Percentiles rank a stretch among this genome's conserved stretches.
Evolutionary conservation across 2,329 filamentous ascomycete genomes (phyloP).

Genomic region (Didymellaceae sp.): DNA sequence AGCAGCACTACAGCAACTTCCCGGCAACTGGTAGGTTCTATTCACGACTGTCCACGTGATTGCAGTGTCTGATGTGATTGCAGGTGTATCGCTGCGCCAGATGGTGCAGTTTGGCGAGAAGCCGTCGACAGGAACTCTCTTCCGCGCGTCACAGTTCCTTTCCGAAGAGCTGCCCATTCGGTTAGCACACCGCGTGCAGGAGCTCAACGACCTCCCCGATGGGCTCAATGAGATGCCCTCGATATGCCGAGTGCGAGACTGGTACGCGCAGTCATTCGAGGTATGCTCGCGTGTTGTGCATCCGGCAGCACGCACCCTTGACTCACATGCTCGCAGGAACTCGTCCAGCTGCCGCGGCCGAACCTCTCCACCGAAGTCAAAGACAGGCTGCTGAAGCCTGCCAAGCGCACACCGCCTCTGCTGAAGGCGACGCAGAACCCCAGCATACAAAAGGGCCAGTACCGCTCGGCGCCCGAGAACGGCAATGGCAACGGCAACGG

Average conservation of each 20-base stretch:
- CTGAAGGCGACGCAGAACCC: conserved; percentile 89
- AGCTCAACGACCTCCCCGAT: conserved; percentile 90
- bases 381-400: conserved; percentile 76
- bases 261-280: conserved; percentile 99
- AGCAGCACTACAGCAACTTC: conserved; percentile 86
- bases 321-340: conserved; percentile 70
- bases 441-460: conserved; percentile 83
- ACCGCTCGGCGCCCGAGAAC: conserved; percentile 63
- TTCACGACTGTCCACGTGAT: conserved; percentile 60
- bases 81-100: conserved; percentile 78
- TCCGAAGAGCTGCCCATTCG: conserved; percentile 98
- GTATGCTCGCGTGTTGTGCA: conserved; percentile 58
- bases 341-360: conserved; percentile 83
- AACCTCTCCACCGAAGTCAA: conserved; percentile 76
- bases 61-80: conserved; percentile 23
- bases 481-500: conserved; percentile 57
- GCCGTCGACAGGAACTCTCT: conserved; percentile 88
- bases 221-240: conserved; percentile 98
- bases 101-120: conserved; percentile 99
- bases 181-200: conserved; percentile 93
- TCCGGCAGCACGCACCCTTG: conserved; percentile 19
- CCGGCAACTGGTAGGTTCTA: conserved; percentile 91
- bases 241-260: conserved; percentile 91
- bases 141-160: conserved; percentile 96
- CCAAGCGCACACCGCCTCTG: conserved; percentile 65